phyloP scores from a whole-genome alignment of 345 rosid genomes.

The Gynandropsis gynandra region DNA sequence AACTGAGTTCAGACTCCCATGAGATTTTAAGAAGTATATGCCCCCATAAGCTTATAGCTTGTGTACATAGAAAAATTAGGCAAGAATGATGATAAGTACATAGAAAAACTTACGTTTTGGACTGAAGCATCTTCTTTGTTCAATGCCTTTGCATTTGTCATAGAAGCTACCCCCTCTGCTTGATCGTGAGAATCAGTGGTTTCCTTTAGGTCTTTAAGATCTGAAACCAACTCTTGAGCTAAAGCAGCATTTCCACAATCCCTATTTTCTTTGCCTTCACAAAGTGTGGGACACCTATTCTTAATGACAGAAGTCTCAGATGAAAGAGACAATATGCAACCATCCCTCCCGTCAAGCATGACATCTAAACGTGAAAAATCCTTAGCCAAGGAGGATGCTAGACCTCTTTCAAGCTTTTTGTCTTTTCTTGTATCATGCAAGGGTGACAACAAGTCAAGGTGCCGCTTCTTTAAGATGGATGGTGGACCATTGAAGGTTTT shows the following conservation, averaged over 20 bases:
- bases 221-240: constrained; percentile 15
- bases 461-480: constrained; percentile 83
- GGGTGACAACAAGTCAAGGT: constrained; percentile 77
- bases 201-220: constrained; percentile 25
- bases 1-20: constrained; percentile 7
- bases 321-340: constrained; percentile 26
- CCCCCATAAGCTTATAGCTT: constrained; percentile 1
- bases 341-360: constrained; percentile 45
- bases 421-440: constrained; percentile 69
- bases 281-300: constrained; percentile 22
- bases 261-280: constrained; percentile 53
- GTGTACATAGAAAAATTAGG: no score
- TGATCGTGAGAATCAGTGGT: constrained; percentile 17
- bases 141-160: constrained; percentile 16
- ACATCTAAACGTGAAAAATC: constrained; percentile 69
- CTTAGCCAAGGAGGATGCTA: constrained; percentile 54
- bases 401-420: constrained; percentile 58
- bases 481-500: constrained; percentile 72
- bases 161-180: constrained; percentile 34
- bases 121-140: constrained; percentile 24
- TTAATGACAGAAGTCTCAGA: constrained; percentile 34
- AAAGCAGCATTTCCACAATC: constrained; percentile 28
- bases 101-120: constrained; percentile 36
- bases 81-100: constrained; percentile 11
- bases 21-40: background rate